A percentile compares a stretch with the other conserved stretches of the same genome.
These are phyloP conservation scores for Teratosphaeria zuluensis DNA, from an alignment of 2,329 filamentous ascomycete genomes.

Conservation along the genomic window DNA sequence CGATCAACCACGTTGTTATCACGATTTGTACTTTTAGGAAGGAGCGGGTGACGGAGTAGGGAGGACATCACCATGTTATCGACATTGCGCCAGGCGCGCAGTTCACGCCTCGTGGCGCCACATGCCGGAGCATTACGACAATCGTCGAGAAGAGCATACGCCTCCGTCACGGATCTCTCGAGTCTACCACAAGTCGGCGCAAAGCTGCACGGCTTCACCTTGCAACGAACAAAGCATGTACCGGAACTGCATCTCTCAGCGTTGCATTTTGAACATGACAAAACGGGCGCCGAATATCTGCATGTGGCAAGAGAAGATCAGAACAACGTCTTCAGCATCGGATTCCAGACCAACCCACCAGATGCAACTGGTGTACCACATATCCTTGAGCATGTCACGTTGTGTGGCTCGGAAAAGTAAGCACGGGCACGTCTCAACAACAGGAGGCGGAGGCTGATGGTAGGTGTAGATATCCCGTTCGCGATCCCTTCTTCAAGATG, in stretches of 20 bases:
- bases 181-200: constrained; percentile 71
- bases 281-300: constrained; percentile 90
- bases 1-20: background rate
- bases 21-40: background rate
- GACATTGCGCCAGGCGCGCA: constrained; percentile 14
- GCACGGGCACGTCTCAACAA: background rate
- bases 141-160: constrained; percentile 27
- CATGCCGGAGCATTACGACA: constrained; percentile 7
- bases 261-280: constrained; percentile 81
- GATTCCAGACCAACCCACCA: constrained; percentile 97
- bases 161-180: constrained; percentile 66
- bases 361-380: constrained; percentile 94
- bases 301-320: constrained; percentile 90
- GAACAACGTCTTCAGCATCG: constrained; percentile 99
- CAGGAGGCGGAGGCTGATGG: constrained; percentile 4
- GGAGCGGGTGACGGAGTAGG: background rate
- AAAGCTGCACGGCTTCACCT: constrained; percentile 85
- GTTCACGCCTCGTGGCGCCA: constrained; percentile 14
- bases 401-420: constrained; percentile 89
- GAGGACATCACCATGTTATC: constrained; percentile 10
- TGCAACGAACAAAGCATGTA: constrained; percentile 81
- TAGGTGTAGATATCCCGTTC: constrained; percentile 72
- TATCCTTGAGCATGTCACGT: constrained; percentile 92
- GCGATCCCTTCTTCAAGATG: constrained; percentile 99
- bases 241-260: constrained; percentile 90